Conservation (phyloP, 305 asterid species). For the Plantago rigida region DNA sequence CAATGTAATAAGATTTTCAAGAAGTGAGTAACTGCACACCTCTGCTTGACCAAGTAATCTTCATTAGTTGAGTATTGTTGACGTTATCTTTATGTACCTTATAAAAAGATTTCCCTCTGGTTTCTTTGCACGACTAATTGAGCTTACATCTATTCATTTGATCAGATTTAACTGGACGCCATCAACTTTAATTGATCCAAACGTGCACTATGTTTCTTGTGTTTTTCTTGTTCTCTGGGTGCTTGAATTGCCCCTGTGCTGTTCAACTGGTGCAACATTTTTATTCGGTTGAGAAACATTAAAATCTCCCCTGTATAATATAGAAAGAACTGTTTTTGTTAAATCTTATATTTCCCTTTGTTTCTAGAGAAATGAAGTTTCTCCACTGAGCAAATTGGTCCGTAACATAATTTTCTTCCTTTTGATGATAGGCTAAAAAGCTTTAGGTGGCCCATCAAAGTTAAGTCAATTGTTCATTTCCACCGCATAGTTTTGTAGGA, state of each 20-base stretch:
- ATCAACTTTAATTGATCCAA: too few relatives aligned
- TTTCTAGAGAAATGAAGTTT: too few relatives aligned
- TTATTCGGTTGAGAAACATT: too few relatives aligned
- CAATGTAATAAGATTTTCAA: constrained; percentile 24
- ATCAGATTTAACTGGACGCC: too few relatives aligned
- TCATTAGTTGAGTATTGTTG: neutral
- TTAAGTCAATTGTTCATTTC: neutral
- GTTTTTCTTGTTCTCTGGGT: too few relatives aligned
- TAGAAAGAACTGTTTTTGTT: too few relatives aligned
- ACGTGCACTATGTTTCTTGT: too few relatives aligned
- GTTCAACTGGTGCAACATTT: too few relatives aligned
- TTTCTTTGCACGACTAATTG: neutral
- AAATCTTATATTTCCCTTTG: too few relatives aligned
- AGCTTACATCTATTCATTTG: too few relatives aligned
- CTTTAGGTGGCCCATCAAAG: neutral
- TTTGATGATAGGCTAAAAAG: neutral
- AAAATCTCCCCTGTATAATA: too few relatives aligned
- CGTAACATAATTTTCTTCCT: constrained; percentile 11
- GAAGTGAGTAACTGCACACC: neutral
- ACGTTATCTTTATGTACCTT: constrained; percentile 2
- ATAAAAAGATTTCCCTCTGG: neutral
- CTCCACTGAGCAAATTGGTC: constrained; percentile 2
- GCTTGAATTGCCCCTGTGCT: too few relatives aligned
- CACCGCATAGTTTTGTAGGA: neutral
- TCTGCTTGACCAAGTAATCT: constrained; percentile 16